Base-by-base conservation (phyloP, 495 filamentous ascomycete genomes). In the Podospora comata region DNA sequence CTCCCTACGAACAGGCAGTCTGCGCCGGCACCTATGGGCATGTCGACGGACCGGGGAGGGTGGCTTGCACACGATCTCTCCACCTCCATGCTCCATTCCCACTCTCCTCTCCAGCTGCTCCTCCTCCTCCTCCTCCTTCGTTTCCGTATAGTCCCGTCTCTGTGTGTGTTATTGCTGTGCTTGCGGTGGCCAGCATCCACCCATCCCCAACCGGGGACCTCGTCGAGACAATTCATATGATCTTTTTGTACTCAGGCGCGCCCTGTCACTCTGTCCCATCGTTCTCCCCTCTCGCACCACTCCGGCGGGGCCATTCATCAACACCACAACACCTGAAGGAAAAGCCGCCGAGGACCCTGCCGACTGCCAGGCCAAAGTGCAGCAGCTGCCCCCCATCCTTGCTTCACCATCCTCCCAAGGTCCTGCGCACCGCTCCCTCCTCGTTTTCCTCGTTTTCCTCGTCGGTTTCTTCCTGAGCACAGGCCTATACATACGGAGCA, bases 41-140 rank as follows among this genome's bases (percentile, higher is more conserved):
- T 18, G 55, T 58, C 55, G 55, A 20, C 55, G 55, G 55, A 58
- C n/a, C 23, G 19, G 55, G 55, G 55, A 58, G 55, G 23, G 23
- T 20, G 55, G 13, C n/a, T 20, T 58, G 55, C n/a, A 58, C n/a
- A 26, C n/a, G 23, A 58, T 19, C 55, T 58, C 55, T 58, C 55
- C 55, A 58, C 55, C 54, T 18, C 54, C 54, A 56, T 19, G 54
- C 54, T 58, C 55, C 23, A 58, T 58, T 58, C 5, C 55, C 55
- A 20, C 55, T 58, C 55, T 26, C 55, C 55, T 56, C 54, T 20
- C 19, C 54, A 18, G 16, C 5, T 5, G 6, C 54, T 58, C 19
- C 55, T 58, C 19, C 39, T 48, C 15, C 54, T 58, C 55, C 55
- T 58, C 55, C 39, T 48, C 39, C 39, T 48, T 48, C 39, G 39